Percentiles rank a stretch among this genome's conserved stretches.
Conservation (phyloP, 2,329 filamentous ascomycete species). For the Fonsecaea pugnacius region DNA sequence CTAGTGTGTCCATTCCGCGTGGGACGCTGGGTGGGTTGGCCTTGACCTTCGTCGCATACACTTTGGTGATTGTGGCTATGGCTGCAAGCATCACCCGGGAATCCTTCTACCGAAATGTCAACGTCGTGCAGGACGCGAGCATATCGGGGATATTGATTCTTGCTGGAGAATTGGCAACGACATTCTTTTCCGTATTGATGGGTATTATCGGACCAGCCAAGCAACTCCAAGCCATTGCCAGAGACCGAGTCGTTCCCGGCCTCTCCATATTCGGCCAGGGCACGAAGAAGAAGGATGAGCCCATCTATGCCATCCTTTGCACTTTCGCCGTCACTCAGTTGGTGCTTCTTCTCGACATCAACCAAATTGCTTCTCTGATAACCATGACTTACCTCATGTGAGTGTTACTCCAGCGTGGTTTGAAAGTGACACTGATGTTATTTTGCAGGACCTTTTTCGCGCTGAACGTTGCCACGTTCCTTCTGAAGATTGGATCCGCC, state of each 20-base stretch:
- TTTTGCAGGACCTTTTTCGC: slow-evolving; percentile 72
- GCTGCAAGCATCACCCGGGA: slow-evolving; percentile 74
- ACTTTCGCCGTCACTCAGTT: slow-evolving; percentile 77
- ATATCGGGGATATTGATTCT: slow-evolving; percentile 74
- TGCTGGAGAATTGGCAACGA: slow-evolving; percentile 79
- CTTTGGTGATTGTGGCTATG: slow-evolving; percentile 77
- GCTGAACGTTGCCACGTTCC: slow-evolving; percentile 83
- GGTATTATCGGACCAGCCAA: slow-evolving; percentile 84
- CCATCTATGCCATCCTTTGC: slow-evolving; percentile 73
- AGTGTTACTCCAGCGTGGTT: slow-evolving; percentile 8
- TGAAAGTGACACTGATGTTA: slow-evolving; percentile 8
- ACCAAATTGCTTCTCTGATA: slow-evolving; percentile 85
- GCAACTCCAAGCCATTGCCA: slow-evolving; percentile 78
- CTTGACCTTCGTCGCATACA: slow-evolving; percentile 76
- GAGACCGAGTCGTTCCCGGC: slow-evolving; percentile 78
- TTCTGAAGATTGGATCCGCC: slow-evolving; percentile 83
- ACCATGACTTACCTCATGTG: slow-evolving; percentile 88
- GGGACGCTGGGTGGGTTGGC: slow-evolving; percentile 80
- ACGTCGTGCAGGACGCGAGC: slow-evolving; percentile 81
- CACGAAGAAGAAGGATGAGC: slow-evolving; percentile 72
- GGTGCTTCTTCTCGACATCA: slow-evolving; percentile 80
- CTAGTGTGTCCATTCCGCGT: slow-evolving; percentile 80
- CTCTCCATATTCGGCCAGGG: slow-evolving; percentile 75
- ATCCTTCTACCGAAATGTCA: slow-evolving; percentile 74
- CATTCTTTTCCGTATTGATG: slow-evolving; percentile 85